Base-by-base conservation (phyloP, 192 early-diverging fungal species). In the Umbelopsis ramanniana region DNA sequence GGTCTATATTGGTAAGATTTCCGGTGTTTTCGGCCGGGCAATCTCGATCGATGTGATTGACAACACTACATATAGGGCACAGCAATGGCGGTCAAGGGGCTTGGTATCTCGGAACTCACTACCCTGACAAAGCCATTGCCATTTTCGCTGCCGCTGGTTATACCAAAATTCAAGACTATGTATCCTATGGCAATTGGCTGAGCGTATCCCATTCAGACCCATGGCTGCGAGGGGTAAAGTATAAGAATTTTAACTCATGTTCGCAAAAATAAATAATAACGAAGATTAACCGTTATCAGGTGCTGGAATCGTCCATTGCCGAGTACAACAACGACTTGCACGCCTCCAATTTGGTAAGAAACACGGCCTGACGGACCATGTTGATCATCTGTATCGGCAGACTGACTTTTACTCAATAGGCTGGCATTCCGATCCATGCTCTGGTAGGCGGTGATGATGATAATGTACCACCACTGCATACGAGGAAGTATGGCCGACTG, bases 21-120 rank as follows among this genome's bases (percentile, higher is more conserved):
- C 29, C 3, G 29, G 3, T 3, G 29, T 29, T 29, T 3, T 29
- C 29, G 3, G 3, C 29, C 3, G 1, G 29, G 1, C 3, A 3
- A 29, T 3, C 29, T 29, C 29, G 29, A 29, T 29, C 29, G 29
- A 29, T 29, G 29, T 29, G 29, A 29, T 29, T 29, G 1, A 29
- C n/a, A 24, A 23, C 35, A 45, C 24, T 12, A 7, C 21, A 35
- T 43, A 48, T 67, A 81, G 90, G 92, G 10, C 92, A 93, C 69
- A 90, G 88, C 68, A 93, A 93, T 67, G 92, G 92, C 1, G 92
- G 91, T 5, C 92, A 93, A 76, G 92, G 92, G 29, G 88, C 91
- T 22, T 93, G 91, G 92, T 89, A 86, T 81, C 67, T 90, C 60
- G 75, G 76, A 1, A 85, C 85, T 3, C 92, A 93, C 74, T 89